These are phyloP conservation scores for Tricholoma furcatifolium DNA, from an alignment of 768 basidiomycete species.

Conservation along the genomic window DNA sequence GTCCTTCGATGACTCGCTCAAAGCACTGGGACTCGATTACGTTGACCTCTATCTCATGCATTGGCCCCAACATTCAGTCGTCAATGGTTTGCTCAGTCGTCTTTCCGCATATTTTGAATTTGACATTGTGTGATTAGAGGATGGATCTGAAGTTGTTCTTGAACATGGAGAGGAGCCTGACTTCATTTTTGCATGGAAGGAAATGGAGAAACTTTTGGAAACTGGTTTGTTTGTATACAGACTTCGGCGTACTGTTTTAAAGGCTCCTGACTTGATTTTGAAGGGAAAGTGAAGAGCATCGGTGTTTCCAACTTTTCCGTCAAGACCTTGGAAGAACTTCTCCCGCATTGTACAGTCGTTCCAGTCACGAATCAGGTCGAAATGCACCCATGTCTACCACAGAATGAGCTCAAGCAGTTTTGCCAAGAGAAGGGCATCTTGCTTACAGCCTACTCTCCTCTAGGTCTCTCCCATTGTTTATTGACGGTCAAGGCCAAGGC, in stretches of 20 bases:
- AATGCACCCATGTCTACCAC: conserved; percentile 56
- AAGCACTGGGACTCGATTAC: conserved; percentile 36
- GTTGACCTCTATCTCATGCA: conserved; percentile 37
- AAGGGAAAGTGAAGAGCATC: conserved; percentile 43
- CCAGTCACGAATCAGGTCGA: conserved; percentile 59
- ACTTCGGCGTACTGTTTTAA: too few species aligned
- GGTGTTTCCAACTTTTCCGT: conserved; percentile 63
- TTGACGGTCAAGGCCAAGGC: neutral
- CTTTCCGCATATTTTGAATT: neutral
- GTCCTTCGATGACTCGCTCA: conserved; percentile 35
- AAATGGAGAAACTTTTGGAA: conserved; percentile 29
- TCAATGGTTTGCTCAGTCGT: neutral
- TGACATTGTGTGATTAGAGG: neutral
- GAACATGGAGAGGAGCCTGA: conserved; percentile 25
- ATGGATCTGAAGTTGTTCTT: neutral
- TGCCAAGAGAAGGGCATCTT: conserved; percentile 49
- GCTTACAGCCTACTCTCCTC: conserved; percentile 49
- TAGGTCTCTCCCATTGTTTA: conserved; percentile 23
- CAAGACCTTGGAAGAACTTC: conserved; percentile 37
- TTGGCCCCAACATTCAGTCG: conserved; percentile 10
- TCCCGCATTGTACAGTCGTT: conserved; percentile 42
- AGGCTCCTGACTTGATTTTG: conserved; percentile 10
- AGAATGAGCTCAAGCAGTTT: conserved; percentile 45
- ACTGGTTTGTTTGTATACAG: conserved; percentile 24
- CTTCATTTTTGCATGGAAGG: conserved; percentile 27